Evolutionary conservation across 305 asterid species (phyloP), one percentile per base, ranked within the genome.

Genomic region (Fraxinus nigra): DNA sequence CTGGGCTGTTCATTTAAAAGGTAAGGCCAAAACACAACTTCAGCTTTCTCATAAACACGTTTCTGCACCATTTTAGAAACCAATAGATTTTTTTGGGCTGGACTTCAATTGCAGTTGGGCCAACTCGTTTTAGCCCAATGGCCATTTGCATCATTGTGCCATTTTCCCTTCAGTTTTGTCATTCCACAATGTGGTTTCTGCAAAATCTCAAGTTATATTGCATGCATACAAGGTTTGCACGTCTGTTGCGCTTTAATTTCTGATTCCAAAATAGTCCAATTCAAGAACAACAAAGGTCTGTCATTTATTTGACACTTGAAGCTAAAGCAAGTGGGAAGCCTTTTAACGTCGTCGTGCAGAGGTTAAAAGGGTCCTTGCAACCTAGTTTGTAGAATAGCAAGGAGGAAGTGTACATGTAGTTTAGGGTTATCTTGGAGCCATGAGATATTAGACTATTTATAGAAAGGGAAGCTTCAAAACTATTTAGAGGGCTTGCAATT

Each of bases 271-370:
- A 54, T 18, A 54, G 10, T 54, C 24, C 3, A 20, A 78, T 37
- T 22, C 16, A 16, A 74, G 22, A 43, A 79, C 10, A 0, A 30
- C 22, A 69, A 30, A 69, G 40, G 11, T n/a, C 37, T 65, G 35
- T 11, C 35, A 65, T 79, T n/a, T 14, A 63, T 80, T 78, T 73
- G 34, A 35, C 40, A 18, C 48, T 69, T 69, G 72, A 67, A 33
- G 63, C 74, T 69, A 32, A 67, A 65, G 77, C 35, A 59, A 78
- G 61, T 76, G 26, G 63, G 24, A 38, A 65, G 77, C 32, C 59
- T 33, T 30, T 18, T 1, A 43, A n/a, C 16, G 22, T 54, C 38
- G 28, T 65, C 35, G 10, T 11, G 8, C 18, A 11, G 33, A 24
- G n/a, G 32, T 59, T 65, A 65, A 65, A 26, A 11, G 14, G 73